These are phyloP conservation scores for Dillenia suffruticosa DNA, from an alignment of 164 flowering plant genomes.

Conservation along the genomic window DNA sequence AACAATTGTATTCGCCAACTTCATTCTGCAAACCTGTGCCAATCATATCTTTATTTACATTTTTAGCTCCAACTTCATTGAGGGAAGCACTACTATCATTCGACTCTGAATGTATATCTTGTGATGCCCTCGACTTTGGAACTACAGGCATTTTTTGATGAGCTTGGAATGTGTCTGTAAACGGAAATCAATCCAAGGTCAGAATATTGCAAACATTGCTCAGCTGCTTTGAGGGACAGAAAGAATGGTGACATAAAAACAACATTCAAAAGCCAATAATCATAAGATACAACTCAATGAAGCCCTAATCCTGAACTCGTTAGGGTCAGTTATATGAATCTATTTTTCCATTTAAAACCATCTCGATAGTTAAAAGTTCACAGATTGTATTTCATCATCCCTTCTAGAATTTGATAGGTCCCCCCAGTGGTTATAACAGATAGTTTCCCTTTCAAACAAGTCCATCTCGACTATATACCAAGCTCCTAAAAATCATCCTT, in stretches of 20 bases:
- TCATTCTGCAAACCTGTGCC: constrained; percentile 87
- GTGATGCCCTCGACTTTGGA: constrained; percentile 20
- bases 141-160: constrained; percentile 31
- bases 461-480: no score
- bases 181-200: constrained; percentile 3
- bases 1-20: constrained; percentile 98
- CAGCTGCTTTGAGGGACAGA: constrained; percentile 4
- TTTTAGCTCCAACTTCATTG: constrained; percentile 21
- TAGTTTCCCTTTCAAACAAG: no score
- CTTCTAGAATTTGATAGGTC: no score
- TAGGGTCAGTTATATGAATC: no score
- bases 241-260: neutral
- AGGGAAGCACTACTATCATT: constrained; percentile 18
- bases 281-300: no score
- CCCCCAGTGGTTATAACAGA: no score
- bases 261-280: no score
- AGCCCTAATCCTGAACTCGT: no score
- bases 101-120: constrained; percentile 14
- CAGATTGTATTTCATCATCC: no score
- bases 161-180: constrained; percentile 56
- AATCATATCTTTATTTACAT: constrained; percentile 30
- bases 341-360: no score
- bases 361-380: no score
- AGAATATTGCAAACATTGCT: neutral
- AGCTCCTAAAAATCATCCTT: no score